Percentiles rank a stretch among this genome's conserved stretches.
These are phyloP conservation scores for Eustoma russellianum DNA, from an alignment of 257 asterid species.

Conservation along the genomic window DNA sequence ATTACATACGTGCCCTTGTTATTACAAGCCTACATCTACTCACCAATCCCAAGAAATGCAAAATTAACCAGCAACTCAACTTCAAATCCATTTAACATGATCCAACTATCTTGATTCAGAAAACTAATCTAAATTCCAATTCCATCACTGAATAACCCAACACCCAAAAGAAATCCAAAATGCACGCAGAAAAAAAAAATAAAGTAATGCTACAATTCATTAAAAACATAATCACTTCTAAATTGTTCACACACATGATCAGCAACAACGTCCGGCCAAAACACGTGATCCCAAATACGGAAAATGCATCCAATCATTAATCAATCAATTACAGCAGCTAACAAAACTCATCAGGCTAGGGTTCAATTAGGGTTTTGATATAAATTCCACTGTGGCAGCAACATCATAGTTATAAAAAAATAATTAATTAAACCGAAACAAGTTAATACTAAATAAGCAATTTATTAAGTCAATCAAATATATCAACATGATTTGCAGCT, in stretches of 20 bases:
- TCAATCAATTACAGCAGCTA: slow-evolving; percentile 6
- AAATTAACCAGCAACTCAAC: too few relatives aligned
- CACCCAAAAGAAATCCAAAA: neutral
- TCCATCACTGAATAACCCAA: too few relatives aligned
- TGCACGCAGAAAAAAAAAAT: slow-evolving; percentile 11
- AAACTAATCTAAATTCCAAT: too few relatives aligned
- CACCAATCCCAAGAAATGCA: too few relatives aligned
- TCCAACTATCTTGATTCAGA: too few relatives aligned
- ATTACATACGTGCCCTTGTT: too few relatives aligned
- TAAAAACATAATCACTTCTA: neutral
- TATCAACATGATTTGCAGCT: slow-evolving; percentile 11
- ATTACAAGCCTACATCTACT: too few relatives aligned
- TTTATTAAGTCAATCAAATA: neutral
- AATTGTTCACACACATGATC: slow-evolving; percentile 9
- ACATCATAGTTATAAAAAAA: neutral
- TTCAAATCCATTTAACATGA: too few relatives aligned
- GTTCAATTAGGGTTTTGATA: slow-evolving; percentile 68
- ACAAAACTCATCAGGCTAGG: slow-evolving; percentile 29
- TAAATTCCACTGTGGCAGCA: slow-evolving; percentile 4
- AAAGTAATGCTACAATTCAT: slow-evolving; percentile 5
- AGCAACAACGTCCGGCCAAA: slow-evolving; percentile 23
- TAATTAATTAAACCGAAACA: slow-evolving; percentile 5
- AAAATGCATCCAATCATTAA: slow-evolving; percentile 35
- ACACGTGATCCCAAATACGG: slow-evolving; percentile 49
- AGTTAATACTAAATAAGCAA: slow-evolving; percentile 4